These are phyloP conservation scores for Terfezia claveryi DNA, from an alignment of 495 filamentous ascomycete genomes.

Conservation along the genomic window DNA sequence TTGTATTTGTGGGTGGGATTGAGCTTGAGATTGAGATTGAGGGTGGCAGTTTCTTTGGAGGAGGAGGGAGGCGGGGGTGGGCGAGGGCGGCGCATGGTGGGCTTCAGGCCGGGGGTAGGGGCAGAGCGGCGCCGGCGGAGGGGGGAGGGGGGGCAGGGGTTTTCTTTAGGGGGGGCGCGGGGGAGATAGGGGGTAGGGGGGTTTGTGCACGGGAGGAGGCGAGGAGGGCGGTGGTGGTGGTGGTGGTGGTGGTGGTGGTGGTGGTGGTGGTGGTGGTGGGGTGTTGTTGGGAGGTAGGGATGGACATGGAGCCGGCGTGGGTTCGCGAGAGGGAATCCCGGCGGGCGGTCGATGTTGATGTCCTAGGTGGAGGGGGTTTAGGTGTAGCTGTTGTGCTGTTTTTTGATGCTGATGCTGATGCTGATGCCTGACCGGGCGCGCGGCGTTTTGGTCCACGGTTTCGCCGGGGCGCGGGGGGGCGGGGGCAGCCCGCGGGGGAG, in stretches of 20 bases:
- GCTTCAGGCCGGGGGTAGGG: constrained; percentile 27
- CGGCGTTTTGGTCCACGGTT: background rate
- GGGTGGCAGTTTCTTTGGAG: constrained; percentile 6
- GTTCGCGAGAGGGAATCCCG: constrained; percentile 25
- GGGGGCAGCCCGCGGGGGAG: too few species aligned
- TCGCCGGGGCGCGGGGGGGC: background rate
- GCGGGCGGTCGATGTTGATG: background rate
- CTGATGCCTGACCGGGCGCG: background rate
- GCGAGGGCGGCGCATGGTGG: constrained; percentile 47
- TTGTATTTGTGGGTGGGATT: constrained; percentile 18
- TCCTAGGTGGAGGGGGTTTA: background rate
- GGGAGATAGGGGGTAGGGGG: constrained; percentile 21
- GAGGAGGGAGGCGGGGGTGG: constrained; percentile 28
- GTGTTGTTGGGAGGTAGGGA: background rate
- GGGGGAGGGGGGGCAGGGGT: background rate
- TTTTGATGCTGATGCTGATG: background rate
- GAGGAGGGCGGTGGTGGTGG: constrained; percentile 42
- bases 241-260: constrained; percentile 24
- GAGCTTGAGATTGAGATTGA: too few species aligned
- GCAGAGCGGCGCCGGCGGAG: constrained; percentile 18
- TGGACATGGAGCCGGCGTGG: constrained; percentile 9
- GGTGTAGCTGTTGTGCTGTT: background rate
- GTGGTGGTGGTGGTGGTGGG: constrained; percentile 28
- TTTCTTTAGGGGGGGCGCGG: background rate
- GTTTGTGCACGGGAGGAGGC: constrained; percentile 47